Evolutionary conservation across 2,329 filamentous ascomycete genomes (phyloP), one percentile per base, ranked within the genome.

Genomic region (Parastagonospora nodorum): DNA sequence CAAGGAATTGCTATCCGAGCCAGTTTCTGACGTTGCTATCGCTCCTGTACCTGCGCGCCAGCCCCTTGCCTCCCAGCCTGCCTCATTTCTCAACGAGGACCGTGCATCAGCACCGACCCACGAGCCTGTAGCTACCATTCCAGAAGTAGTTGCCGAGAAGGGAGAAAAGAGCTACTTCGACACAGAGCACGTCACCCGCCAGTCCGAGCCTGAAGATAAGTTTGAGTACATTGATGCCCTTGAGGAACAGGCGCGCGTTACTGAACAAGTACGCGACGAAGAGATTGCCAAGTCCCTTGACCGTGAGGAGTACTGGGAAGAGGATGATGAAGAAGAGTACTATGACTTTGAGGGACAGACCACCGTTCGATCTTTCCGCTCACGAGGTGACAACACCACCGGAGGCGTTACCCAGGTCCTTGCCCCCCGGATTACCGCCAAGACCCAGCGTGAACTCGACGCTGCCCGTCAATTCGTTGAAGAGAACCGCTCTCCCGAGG

Each of bases 321-420:
- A 80, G 19, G 82, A 86, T 12, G 89, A 92, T 14, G 88, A 89
- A 12, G 88, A 93, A 24, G 88, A 89, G 35, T 90, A 92, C 56
- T 85, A 84, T 53, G 84, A 86, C 44, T 84, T 86, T n/a, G 84
- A 87, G 67, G 84, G 82, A 16, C 87, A 86, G 61, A 88, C 88
- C 51, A 92, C 89, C 16, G 90, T 89, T 50, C 87, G 86, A 19
- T 94, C 90, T 2, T 86, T 89, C 33, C 86, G 88, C 61, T 92
- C 90, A 9, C 85, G 86, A 57, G 83, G 85, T 16, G 90, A 92
- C 43, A 88, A 89, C 61, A 89, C 89, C 38, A 88, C 85, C 27
- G 82, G 83, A 14, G 84, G 81, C 30, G 79, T 82, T 8, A 86
- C 84, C 5, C 81, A 83, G 16, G 77, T 96, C 42, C 78, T 95